Conservation (phyloP, 441 rosid genomes). For the Populus hybrid region DNA sequence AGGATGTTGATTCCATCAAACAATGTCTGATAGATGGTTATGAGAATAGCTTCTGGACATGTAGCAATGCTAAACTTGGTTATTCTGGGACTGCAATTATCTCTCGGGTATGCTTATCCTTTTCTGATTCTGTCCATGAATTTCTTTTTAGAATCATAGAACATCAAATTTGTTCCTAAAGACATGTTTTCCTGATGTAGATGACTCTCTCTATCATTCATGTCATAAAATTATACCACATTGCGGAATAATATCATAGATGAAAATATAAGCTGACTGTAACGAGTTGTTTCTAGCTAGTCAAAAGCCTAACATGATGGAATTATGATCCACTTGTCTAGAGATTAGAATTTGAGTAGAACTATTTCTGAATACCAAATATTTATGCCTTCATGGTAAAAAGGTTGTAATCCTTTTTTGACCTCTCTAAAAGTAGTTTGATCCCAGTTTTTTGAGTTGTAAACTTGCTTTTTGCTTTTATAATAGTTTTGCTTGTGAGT, state of each 20-base stretch:
- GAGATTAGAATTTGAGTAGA: neutral
- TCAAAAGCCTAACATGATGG: neutral
- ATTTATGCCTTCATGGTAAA: neutral
- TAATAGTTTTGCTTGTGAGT: constrained; percentile 1
- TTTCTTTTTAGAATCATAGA: neutral
- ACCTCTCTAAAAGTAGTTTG: neutral
- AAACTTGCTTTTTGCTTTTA: neutral
- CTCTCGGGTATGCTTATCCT: constrained; percentile 67
- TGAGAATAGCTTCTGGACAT: constrained; percentile 85
- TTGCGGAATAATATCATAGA: neutral
- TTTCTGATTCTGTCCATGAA: neutral
- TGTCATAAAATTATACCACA: neutral
- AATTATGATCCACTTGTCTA: neutral
- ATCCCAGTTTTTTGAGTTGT: constrained; percentile 5
- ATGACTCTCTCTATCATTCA: neutral
- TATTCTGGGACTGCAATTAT: constrained; percentile 95
- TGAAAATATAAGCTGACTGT: neutral
- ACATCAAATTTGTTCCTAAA: neutral
- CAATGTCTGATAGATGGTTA: constrained; percentile 70
- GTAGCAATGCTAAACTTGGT: constrained; percentile 88
- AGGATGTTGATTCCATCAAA: constrained; percentile 76
- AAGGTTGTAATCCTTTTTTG: too few species aligned
- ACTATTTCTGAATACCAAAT: neutral
- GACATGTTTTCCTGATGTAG: neutral
- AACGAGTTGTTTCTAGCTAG: neutral